These are phyloP conservation scores for Infundibulicybe gibba DNA, from an alignment of 768 basidiomycete species.

Conservation along the genomic window DNA sequence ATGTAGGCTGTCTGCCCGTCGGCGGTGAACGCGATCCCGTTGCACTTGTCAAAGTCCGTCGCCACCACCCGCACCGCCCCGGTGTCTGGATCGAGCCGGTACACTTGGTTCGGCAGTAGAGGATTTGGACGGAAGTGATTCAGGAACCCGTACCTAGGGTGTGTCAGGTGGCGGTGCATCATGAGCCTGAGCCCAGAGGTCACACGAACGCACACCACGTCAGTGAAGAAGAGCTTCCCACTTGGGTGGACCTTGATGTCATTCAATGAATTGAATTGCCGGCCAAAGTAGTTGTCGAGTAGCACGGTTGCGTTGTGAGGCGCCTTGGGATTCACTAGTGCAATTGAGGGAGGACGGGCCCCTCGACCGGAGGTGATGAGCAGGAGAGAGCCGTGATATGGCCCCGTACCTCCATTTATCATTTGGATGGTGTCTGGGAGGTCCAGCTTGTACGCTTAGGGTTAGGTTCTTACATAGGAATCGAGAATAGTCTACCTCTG, in stretches of 20 bases:
- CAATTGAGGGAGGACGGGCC: constrained; percentile 55
- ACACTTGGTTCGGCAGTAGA: constrained; percentile 71
- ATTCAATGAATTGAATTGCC: constrained; percentile 81
- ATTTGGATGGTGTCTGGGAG: constrained; percentile 59
- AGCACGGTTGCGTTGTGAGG: constrained; percentile 69
- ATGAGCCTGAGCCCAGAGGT: neutral
- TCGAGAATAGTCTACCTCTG: constrained; percentile 20
- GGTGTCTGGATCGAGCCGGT: constrained; percentile 66
- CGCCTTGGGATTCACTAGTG: constrained; percentile 56
- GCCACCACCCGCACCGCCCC: constrained; percentile 69
- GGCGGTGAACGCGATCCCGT: constrained; percentile 71
- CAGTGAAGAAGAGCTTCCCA: constrained; percentile 73
- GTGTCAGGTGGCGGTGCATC: neutral
- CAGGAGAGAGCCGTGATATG: constrained; percentile 53
- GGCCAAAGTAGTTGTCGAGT: constrained; percentile 75
- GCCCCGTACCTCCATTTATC: constrained; percentile 69
- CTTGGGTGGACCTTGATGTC: constrained; percentile 75
- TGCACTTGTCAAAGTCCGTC: constrained; percentile 68
- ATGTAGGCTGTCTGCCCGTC: constrained; percentile 67
- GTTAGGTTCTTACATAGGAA: neutral
- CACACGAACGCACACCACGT: constrained; percentile 47
- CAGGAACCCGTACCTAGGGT: constrained; percentile 55
- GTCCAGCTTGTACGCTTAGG: constrained; percentile 38
- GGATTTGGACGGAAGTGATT: constrained; percentile 66
- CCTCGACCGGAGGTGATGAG: constrained; percentile 68